Percentiles rank a stretch among this genome's conserved stretches.
Conservation (phyloP, 768 basidiomycete genomes). For the Paxillus involutus region DNA sequence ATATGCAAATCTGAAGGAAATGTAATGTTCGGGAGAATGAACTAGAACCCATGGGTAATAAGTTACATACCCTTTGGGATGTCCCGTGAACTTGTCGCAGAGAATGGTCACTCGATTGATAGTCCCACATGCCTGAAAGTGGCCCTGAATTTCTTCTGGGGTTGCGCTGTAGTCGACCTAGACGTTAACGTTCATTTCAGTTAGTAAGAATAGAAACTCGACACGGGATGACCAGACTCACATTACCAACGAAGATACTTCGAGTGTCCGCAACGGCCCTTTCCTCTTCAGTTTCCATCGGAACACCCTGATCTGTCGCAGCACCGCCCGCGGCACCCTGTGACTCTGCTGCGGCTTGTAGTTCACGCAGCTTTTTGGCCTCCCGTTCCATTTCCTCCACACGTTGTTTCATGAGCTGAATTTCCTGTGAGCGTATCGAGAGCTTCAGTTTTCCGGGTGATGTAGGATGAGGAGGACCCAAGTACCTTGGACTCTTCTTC, state of each 20-base stretch:
- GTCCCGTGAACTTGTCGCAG: constrained; percentile 99
- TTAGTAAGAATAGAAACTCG: constrained; percentile 7
- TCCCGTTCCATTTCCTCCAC: constrained; percentile 94
- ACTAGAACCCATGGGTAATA: constrained; percentile 16
- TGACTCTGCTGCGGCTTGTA: constrained; percentile 76
- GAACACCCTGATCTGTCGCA: constrained; percentile 44
- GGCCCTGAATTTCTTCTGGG: constrained; percentile 96
- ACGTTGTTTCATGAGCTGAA: constrained; percentile 86
- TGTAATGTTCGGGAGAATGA: constrained; percentile 6
- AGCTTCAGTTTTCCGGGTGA: constrained; percentile 6
- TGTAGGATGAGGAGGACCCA: constrained; percentile 1
- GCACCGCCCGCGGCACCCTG: constrained; percentile 46
- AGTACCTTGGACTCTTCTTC: constrained; percentile 63
- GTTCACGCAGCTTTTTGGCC: constrained; percentile 82
- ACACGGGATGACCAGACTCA: constrained; percentile 41
- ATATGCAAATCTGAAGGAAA: constrained; percentile 80
- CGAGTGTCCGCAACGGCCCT: constrained; percentile 76
- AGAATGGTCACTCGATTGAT: constrained; percentile 99
- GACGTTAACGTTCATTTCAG: constrained; percentile 6
- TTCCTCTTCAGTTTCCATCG: constrained; percentile 85
- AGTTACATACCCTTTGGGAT: constrained; percentile 85
- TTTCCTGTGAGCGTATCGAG: constrained; percentile 56
- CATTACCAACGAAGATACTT: constrained; percentile 96
- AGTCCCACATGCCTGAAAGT: constrained; percentile 96
- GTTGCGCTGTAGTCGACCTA: constrained; percentile 98